These are phyloP conservation scores for Puccinia sorghi DNA, from an alignment of 1,284 basidiomycete genomes.

Conservation along the genomic window DNA sequence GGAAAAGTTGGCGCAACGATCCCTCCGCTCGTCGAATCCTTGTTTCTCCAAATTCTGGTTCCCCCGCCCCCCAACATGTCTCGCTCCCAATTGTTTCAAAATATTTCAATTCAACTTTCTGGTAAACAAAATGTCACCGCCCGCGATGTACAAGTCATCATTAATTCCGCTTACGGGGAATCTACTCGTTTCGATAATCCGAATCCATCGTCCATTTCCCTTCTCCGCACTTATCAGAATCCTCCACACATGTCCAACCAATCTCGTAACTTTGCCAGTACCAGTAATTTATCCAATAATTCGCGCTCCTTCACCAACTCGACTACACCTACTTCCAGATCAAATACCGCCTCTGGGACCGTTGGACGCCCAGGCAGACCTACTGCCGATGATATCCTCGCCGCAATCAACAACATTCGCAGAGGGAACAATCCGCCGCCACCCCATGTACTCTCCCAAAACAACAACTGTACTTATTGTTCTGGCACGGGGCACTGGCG, in stretches of 20 bases:
- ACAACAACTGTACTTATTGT: too few relatives aligned
- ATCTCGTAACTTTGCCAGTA: not conserved
- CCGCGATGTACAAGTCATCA: not conserved
- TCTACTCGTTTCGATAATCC: not conserved
- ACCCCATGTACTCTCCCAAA: too few relatives aligned
- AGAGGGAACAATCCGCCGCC: not conserved
- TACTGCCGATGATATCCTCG: not conserved
- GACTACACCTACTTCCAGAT: too few relatives aligned
- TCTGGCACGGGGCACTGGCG: not conserved
- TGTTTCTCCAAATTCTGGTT: not conserved
- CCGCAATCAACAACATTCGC: constrained; percentile 7
- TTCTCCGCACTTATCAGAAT: not conserved
- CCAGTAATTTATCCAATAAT: too few relatives aligned
- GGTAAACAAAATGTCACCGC: too few relatives aligned
- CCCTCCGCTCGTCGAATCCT: too few relatives aligned
- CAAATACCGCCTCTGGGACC: too few relatives aligned
- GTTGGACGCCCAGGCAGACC: not conserved
- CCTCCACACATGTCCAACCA: too few relatives aligned
- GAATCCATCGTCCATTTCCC: not conserved
- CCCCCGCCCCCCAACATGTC: not conserved
- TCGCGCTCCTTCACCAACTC: too few relatives aligned
- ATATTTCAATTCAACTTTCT: too few relatives aligned
- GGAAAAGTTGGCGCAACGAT: too few relatives aligned
- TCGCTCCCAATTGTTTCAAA: too few relatives aligned
- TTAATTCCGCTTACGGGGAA: not conserved